phyloP scores from a whole-genome alignment of 306 rosid species.

The Hippophae rhamnoides region DNA sequence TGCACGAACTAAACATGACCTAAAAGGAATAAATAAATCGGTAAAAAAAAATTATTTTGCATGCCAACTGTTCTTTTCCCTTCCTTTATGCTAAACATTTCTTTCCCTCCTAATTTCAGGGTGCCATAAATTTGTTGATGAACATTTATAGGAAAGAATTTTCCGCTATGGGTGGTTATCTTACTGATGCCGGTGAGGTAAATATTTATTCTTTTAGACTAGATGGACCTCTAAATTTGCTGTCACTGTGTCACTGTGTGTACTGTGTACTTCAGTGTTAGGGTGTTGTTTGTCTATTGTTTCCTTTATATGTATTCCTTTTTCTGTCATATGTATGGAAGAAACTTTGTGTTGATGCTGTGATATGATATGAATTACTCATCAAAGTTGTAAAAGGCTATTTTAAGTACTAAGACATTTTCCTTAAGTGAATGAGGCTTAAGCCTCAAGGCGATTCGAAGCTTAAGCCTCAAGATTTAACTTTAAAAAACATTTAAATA shows the following conservation, averaged over 20 bases:
- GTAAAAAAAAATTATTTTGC: background rate
- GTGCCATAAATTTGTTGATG: conserved; percentile 90
- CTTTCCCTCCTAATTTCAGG: conserved; percentile 42
- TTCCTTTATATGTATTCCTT: background rate
- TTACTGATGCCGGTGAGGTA: conserved; percentile 98
- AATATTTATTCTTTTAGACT: conserved; percentile 19
- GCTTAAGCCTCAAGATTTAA: no score
- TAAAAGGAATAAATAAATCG: background rate
- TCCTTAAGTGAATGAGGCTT: no score
- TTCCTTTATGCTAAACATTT: conserved; percentile 15
- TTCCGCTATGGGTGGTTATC: conserved; percentile 91
- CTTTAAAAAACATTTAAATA: no score
- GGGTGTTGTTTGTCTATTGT: background rate
- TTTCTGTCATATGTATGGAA: background rate
- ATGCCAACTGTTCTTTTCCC: conserved; percentile 9
- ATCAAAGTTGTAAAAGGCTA: no score
- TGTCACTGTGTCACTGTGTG: background rate
- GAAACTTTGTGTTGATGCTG: background rate
- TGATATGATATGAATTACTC: background rate
- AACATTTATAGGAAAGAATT: conserved; percentile 84
- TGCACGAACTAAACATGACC: background rate
- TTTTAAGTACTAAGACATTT: no score
- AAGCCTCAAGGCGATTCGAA: no score
- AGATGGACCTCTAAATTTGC: background rate
- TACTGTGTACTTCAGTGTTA: background rate